phyloP scores from a whole-genome alignment of 331 rosid genomes.

The Spiraea crenata region DNA sequence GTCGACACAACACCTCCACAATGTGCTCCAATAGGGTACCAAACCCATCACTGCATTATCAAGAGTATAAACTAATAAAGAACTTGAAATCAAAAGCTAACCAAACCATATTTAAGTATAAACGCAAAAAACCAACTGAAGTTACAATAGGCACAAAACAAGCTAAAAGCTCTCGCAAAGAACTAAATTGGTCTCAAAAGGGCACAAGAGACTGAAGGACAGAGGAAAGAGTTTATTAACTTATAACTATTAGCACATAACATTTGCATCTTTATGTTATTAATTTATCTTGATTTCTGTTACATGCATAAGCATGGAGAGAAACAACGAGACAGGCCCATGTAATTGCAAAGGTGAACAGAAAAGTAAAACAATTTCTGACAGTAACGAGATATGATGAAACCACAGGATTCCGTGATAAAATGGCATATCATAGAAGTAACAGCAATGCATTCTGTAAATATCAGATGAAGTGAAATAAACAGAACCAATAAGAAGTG shows the following conservation, averaged over 20 bases:
- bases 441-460: neutral
- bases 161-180: neutral
- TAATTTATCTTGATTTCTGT: neutral
- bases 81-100: constrained; percentile 23
- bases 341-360: neutral
- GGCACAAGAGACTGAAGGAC: neutral
- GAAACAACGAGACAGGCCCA: neutral
- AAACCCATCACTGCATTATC: constrained; percentile 62
- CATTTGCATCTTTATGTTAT: neutral
- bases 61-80: constrained; percentile 26
- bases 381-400: constrained; percentile 1
- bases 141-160: neutral
- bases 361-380: neutral
- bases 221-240: neutral
- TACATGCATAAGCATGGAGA: neutral
- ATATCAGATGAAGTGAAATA: neutral
- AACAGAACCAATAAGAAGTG: neutral
- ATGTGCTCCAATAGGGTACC: constrained; percentile 83
- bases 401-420: neutral
- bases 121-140: neutral
- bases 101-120: constrained; percentile 2
- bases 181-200: neutral
- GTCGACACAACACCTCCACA: constrained; percentile 87
- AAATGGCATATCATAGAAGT: neutral
- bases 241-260: neutral